Evolutionary conservation across 1,139 yeast species (phyloP).

Genomic region (Geotrichum restrictum): DNA sequence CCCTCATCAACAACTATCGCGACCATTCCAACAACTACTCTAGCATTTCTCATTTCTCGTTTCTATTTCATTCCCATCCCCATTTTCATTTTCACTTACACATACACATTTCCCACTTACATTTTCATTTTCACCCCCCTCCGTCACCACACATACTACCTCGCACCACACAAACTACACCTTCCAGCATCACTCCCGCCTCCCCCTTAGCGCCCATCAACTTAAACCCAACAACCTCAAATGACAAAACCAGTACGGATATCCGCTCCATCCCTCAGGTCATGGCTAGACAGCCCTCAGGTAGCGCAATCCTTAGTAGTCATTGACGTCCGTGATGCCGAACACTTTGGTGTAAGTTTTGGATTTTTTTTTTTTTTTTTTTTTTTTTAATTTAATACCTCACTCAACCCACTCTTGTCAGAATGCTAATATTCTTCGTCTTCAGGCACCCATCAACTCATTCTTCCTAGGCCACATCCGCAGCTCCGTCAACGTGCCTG

Average conservation of each 20-base stretch:
- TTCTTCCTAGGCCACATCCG: constrained; percentile 58
- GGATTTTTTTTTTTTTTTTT: no score
- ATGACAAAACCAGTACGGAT: constrained; percentile 11
- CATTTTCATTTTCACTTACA: no score
- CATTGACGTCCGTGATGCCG: constrained; percentile 84
- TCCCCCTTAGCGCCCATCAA: neutral
- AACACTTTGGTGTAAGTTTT: constrained; percentile 55
- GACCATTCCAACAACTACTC: no score
- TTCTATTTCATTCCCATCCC: neutral
- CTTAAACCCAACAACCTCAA: no score
- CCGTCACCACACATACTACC: no score
- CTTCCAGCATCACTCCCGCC: no score
- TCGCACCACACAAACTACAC: no score
- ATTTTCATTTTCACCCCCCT: neutral
- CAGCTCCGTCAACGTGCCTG: constrained; percentile 60
- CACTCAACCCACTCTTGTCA: neutral
- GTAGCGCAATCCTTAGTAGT: constrained; percentile 45
- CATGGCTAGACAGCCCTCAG: constrained; percentile 30
- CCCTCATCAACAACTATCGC: neutral
- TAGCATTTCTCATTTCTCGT: neutral
- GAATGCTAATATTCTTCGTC: constrained; percentile 24
- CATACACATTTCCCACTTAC: no score
- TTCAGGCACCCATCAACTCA: neutral
- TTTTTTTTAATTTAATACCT: no score
- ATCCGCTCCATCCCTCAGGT: constrained; percentile 28